These are phyloP conservation scores for Vitis amurensis DNA, from an alignment of 164 flowering plant species.

Conservation along the genomic window DNA sequence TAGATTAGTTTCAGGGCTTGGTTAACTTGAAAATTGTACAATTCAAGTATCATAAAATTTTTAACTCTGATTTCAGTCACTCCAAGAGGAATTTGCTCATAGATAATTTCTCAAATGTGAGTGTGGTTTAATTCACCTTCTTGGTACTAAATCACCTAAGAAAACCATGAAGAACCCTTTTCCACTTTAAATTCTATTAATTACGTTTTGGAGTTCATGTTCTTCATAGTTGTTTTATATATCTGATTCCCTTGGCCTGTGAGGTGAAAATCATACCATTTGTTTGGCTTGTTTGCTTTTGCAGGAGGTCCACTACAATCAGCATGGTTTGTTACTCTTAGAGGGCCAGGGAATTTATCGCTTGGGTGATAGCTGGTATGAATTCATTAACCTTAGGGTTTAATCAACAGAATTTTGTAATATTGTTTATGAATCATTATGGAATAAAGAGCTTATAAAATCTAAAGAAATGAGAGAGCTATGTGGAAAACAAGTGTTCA, in stretches of 20 bases:
- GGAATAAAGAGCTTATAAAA: too few species aligned
- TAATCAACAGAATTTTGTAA: too few species aligned
- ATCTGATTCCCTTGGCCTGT: not conserved
- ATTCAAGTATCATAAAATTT: not conserved
- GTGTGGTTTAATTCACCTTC: not conserved
- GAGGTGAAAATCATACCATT: conserved; percentile 1
- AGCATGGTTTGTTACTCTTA: conserved; percentile 89
- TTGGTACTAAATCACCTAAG: not conserved
- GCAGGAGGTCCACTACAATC: conserved; percentile 98
- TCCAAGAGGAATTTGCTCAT: not conserved
- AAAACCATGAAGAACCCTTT: not conserved
- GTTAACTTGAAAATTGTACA: too few species aligned
- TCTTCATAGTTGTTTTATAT: not conserved
- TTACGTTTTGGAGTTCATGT: not conserved
- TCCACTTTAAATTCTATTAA: not conserved
- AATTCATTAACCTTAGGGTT: not conserved
- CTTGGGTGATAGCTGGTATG: conserved; percentile 90
- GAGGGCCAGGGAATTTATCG: conserved; percentile 98
- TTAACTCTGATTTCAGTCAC: too few species aligned
- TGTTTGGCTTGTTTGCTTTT: conserved; percentile 9
- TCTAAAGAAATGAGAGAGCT: too few species aligned
- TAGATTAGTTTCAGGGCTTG: too few species aligned
- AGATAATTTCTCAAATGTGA: not conserved
- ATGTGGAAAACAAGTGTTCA: too few species aligned
- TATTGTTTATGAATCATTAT: too few species aligned